Conservation (phyloP, 2,329 filamentous ascomycete genomes). For the Camptophora hylomeconis region DNA sequence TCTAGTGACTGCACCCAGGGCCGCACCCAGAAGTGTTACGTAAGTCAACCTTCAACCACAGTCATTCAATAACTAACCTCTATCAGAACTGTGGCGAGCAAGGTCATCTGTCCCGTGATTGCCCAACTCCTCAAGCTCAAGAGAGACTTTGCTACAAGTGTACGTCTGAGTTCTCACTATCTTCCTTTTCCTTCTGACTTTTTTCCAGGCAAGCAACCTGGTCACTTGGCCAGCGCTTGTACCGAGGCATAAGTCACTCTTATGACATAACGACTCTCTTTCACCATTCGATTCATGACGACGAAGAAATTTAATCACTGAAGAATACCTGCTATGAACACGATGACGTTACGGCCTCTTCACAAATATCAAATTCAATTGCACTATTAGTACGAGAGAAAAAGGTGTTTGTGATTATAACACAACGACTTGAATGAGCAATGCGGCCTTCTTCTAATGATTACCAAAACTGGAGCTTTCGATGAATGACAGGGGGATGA, state of each 20-base stretch:
- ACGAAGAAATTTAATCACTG: no score
- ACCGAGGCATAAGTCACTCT: constrained; percentile 47
- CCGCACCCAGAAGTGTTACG: constrained; percentile 83
- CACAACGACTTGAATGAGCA: no score
- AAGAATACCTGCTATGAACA: no score
- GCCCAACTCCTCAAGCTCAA: constrained; percentile 75
- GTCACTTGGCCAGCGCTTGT: constrained; percentile 90
- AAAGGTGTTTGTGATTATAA: no score
- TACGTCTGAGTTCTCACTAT: constrained; percentile 27
- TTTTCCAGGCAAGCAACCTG: constrained; percentile 41
- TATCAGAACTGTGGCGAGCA: constrained; percentile 56
- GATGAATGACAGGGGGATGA: no score
- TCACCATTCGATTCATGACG: no score
- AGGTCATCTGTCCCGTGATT: constrained; percentile 90
- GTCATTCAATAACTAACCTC: constrained; percentile 6
- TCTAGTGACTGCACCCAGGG: constrained; percentile 96
- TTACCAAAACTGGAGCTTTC: no score
- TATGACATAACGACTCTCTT: no score
- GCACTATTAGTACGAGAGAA: no score
- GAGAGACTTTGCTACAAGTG: constrained; percentile 99
- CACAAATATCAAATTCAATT: no score
- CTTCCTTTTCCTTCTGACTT: not conserved
- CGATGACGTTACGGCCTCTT: no score
- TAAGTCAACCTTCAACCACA: constrained; percentile 25
- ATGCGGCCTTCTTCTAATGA: no score